Evolutionary conservation across 495 filamentous ascomycete species (phyloP).

Genomic region (Tuber aestivum): DNA sequence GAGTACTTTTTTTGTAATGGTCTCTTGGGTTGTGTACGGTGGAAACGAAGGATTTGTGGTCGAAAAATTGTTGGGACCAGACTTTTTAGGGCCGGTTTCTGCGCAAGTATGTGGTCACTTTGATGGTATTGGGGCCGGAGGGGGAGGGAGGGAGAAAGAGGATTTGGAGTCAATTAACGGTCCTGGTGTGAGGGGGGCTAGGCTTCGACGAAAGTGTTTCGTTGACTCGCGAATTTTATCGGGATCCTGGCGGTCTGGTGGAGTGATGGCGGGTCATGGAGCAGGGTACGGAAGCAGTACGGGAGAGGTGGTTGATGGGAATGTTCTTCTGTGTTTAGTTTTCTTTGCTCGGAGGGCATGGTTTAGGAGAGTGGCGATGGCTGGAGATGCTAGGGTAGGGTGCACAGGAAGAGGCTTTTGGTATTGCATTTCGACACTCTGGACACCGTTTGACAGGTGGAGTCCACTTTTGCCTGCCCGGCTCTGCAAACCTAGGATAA

Average conservation of each 20-base stretch:
- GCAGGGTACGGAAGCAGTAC: background rate
- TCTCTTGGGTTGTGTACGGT: background rate
- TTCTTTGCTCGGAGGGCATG: background rate
- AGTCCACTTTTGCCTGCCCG: background rate
- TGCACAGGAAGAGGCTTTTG: background rate
- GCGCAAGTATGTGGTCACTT: no score
- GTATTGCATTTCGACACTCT: background rate
- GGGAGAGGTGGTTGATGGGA: background rate
- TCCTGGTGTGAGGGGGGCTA: background rate
- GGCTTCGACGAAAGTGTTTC: background rate
- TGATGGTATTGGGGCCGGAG: no score
- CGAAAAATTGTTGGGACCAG: background rate
- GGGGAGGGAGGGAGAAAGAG: background rate
- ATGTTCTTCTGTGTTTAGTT: background rate
- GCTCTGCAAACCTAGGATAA: background rate
- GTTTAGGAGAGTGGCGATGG: background rate
- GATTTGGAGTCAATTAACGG: background rate
- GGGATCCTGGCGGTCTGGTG: background rate
- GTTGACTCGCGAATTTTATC: background rate
- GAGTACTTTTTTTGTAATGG: background rate
- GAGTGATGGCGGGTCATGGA: background rate
- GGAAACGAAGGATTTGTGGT: background rate
- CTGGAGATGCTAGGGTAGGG: background rate
- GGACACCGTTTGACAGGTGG: background rate
- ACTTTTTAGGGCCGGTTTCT: background rate